A percentile compares a stretch with the other conserved stretches of the same genome.
Conservation (phyloP, 2,329 filamentous ascomycete genomes). For the Clarireedia hainanense region DNA sequence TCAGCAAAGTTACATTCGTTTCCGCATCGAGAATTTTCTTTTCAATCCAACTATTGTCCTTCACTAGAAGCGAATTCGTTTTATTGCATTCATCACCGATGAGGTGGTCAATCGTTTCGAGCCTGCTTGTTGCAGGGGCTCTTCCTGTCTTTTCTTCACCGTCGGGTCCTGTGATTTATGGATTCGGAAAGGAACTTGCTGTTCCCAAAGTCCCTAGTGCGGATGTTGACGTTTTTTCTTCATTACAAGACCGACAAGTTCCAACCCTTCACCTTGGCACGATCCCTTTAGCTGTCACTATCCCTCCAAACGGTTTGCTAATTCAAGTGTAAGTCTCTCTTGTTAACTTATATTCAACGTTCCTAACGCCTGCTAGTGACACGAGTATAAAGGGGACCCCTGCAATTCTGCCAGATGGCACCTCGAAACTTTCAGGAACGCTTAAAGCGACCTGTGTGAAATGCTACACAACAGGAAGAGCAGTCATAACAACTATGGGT, state of each 20-base stretch:
- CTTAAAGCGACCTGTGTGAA: background rate
- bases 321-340: background rate
- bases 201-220: background rate
- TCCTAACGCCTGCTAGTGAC: background rate
- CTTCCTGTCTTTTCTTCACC: background rate
- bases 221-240: background rate
- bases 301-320: background rate
- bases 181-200: background rate
- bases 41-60: background rate
- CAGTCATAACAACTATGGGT: background rate
- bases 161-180: background rate
- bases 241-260: background rate
- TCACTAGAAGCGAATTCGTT: background rate
- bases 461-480: conserved; percentile 5
- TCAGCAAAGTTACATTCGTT: background rate
- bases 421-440: background rate
- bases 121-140: background rate
- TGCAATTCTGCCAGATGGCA: background rate
- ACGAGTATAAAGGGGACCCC: background rate
- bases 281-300: background rate
- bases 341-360: background rate
- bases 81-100: background rate
- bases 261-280: background rate
- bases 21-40: background rate
- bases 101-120: background rate